A percentile compares a stretch with the other conserved stretches of the same genome.
Evolutionary conservation across 2,329 filamentous ascomycete genomes (phyloP).

Genomic region (Waltergamsia citrina): DNA sequence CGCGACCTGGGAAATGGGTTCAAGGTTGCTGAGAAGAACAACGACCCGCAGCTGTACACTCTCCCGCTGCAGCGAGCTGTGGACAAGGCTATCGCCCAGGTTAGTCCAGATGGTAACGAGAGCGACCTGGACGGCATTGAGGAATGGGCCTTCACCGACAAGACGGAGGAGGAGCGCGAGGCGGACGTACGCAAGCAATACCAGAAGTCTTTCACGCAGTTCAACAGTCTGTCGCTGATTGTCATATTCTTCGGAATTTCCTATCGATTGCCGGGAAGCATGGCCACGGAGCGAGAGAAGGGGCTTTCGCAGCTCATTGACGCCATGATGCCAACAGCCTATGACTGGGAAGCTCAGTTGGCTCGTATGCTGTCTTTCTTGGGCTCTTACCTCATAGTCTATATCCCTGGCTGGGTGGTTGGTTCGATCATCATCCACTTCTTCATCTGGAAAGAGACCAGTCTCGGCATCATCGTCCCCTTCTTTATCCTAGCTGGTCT

Average conservation of each 20-base stretch:
- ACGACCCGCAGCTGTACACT: conserved; percentile 57
- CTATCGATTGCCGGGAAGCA: conserved; percentile 79
- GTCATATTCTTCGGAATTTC: conserved; percentile 71
- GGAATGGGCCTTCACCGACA: conserved; percentile 36
- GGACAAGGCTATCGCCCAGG: conserved; percentile 45
- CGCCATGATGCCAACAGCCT: conserved; percentile 59
- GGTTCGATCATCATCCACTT: conserved; percentile 26
- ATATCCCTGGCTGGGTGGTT: conserved; percentile 30
- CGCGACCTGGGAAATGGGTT: conserved; percentile 42
- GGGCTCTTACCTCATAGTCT: conserved; percentile 58
- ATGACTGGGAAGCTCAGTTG: conserved; percentile 35
- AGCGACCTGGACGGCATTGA: conserved; percentile 10
- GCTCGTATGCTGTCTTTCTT: conserved; percentile 46
- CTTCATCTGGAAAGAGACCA: conserved; percentile 32
- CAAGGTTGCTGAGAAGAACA: conserved; percentile 42
- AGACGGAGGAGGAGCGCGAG: conserved; percentile 57
- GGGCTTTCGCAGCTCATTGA: conserved; percentile 84
- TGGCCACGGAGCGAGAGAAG: conserved; percentile 75
- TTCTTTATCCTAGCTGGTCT: conserved; percentile 67
- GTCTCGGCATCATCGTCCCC: conserved; percentile 51
- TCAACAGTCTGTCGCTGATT: conserved; percentile 69
- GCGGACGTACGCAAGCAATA: conserved; percentile 59
- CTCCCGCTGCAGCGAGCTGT: conserved; percentile 62
- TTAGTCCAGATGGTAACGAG: conserved; percentile 13
- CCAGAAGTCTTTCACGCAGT: conserved; percentile 62